Evolutionary conservation across 2,329 filamentous ascomycete species (phyloP).

Genomic region (Calonectria ilicicola): DNA sequence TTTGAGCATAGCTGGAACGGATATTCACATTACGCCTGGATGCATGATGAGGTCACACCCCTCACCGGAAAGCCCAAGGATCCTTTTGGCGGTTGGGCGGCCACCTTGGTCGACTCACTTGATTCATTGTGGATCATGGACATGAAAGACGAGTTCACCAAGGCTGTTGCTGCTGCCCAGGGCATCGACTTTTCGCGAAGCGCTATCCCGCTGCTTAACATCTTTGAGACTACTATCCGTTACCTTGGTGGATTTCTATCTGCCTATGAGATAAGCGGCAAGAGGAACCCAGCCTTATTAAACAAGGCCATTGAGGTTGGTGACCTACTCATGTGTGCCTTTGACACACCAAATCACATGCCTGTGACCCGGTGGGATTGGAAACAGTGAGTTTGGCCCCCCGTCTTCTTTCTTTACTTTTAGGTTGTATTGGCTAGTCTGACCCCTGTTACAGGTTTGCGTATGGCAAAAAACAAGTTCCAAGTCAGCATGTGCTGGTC

Average conservation of each 20-base stretch:
- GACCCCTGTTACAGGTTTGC: slow-evolving; percentile 32
- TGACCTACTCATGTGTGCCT: slow-evolving; percentile 71
- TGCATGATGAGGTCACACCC: slow-evolving; percentile 71
- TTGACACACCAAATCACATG: slow-evolving; percentile 75
- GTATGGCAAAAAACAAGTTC: slow-evolving; percentile 38
- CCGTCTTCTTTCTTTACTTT: background rate
- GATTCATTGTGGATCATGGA: slow-evolving; percentile 79
- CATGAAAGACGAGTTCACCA: slow-evolving; percentile 71
- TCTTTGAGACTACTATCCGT: slow-evolving; percentile 77
- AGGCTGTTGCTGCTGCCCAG: slow-evolving; percentile 68
- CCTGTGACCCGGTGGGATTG: slow-evolving; percentile 53
- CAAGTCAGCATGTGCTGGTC: slow-evolving; percentile 38
- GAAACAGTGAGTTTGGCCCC: slow-evolving; percentile 38
- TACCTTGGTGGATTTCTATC: slow-evolving; percentile 75
- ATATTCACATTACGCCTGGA: slow-evolving; percentile 72
- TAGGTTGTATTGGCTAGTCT: slow-evolving; percentile 13
- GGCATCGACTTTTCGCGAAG: slow-evolving; percentile 70
- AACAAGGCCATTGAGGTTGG: slow-evolving; percentile 72
- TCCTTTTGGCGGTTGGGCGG: slow-evolving; percentile 74
- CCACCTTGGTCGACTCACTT: slow-evolving; percentile 72
- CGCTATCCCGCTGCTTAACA: slow-evolving; percentile 60
- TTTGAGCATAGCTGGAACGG: slow-evolving; percentile 69
- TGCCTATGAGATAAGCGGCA: slow-evolving; percentile 73
- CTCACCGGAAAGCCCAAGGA: slow-evolving; percentile 63
- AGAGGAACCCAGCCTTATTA: slow-evolving; percentile 60